phyloP scores from a whole-genome alignment of 352 stramenopile genomes.

The Pythium monospermum region DNA sequence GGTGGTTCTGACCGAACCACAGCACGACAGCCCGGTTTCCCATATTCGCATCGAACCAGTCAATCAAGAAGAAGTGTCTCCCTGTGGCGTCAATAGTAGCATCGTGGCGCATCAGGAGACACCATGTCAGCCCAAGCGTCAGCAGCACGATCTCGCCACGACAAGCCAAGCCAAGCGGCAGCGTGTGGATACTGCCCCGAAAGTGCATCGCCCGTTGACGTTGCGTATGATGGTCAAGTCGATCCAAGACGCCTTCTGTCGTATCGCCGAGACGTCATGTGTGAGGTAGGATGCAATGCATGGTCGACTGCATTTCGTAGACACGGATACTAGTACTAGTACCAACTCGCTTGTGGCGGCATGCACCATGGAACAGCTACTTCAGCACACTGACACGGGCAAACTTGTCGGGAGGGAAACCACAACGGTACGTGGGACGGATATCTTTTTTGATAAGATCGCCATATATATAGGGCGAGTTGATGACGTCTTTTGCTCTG shows the following conservation, averaged over 20 bases:
- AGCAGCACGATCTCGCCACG: not conserved
- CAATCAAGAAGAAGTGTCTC: too few relatives aligned
- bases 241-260: not conserved
- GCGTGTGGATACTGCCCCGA: not conserved
- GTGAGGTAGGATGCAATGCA: slow-evolving; percentile 20
- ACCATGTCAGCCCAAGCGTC: slow-evolving; percentile 3
- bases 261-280: slow-evolving; percentile 10
- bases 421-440: not conserved
- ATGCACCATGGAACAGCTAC: too few relatives aligned
- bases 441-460: not conserved
- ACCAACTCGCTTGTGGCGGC: too few relatives aligned
- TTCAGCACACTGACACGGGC: not conserved
- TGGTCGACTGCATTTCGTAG: too few relatives aligned
- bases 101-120: not conserved
- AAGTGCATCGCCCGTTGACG: not conserved
- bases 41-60: too few relatives aligned
- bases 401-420: not conserved
- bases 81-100: not conserved
- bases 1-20: too few relatives aligned
- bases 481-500: too few relatives aligned
- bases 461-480: too few relatives aligned
- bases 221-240: slow-evolving; percentile 6
- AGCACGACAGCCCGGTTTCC: too few relatives aligned
- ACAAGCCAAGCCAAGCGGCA: slow-evolving; percentile 5
- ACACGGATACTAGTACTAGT: too few relatives aligned